These are phyloP conservation scores for Arthrobotrys entomopaga DNA, from an alignment of 2,329 filamentous ascomycete genomes.

Conservation along the genomic window DNA sequence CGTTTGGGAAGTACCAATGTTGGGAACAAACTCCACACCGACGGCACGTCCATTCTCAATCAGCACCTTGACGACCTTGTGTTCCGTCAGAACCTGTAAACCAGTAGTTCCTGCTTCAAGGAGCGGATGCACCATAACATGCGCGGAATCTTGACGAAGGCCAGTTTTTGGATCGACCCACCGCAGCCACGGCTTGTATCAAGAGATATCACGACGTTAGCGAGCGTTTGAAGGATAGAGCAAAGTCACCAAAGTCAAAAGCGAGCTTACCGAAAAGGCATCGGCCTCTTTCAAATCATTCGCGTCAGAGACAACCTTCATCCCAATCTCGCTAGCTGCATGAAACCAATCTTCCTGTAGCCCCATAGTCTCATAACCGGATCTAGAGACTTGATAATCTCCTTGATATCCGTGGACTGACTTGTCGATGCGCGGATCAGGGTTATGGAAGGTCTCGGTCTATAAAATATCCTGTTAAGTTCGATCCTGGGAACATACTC, in stretches of 20 bases:
- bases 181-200: slow-evolving; percentile 51
- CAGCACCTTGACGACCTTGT: slow-evolving; percentile 68
- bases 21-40: slow-evolving; percentile 70
- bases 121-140: slow-evolving; percentile 68
- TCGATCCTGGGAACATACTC: neutral
- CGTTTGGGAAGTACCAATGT: slow-evolving; percentile 63
- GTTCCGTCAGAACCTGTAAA: slow-evolving; percentile 70
- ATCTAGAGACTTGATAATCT: slow-evolving; percentile 64
- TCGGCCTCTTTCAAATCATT: slow-evolving; percentile 35
- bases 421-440: slow-evolving; percentile 32
- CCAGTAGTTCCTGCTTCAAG: slow-evolving; percentile 67
- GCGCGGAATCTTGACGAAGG: slow-evolving; percentile 70
- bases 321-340: slow-evolving; percentile 66
- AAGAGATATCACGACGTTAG: neutral
- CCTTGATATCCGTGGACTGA: slow-evolving; percentile 56
- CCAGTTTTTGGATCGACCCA: slow-evolving; percentile 62
- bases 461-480: slow-evolving; percentile 1
- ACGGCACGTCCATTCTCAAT: slow-evolving; percentile 68
- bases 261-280: slow-evolving; percentile 15
- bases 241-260: neutral
- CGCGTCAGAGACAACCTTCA: slow-evolving; percentile 38
- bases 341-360: slow-evolving; percentile 67
- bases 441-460: slow-evolving; percentile 54
- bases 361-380: slow-evolving; percentile 63
- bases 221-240: neutral